Evolutionary conservation across 805 yeast species (phyloP), one percentile per base, ranked within the genome.

Genomic region (Lipomyces orientalis): DNA sequence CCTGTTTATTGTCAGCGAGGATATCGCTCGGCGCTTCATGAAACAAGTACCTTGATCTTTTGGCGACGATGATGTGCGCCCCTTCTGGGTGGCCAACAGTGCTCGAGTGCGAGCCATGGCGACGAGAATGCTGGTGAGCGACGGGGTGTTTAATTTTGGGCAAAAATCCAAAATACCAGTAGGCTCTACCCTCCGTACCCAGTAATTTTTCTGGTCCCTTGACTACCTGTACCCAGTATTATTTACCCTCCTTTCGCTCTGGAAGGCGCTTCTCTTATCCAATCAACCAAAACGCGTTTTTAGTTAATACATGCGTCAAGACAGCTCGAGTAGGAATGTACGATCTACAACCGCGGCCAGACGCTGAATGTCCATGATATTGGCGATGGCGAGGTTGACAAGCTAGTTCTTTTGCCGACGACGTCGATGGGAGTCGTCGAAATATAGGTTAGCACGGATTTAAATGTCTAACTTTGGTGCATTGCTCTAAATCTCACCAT

Each of bases 371-470:
- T 34, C 6, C 55, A 65, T 2, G 71, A 64, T 22, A 54, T n/a
- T 8, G 73, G 54, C 31, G 63, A 51, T 12, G 66, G 49, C 10
- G 68, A 60, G 33, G 73, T 67, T 31, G 73, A 64, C 1, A 73
- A 56, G 63, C 68, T 66, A 25, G 68, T 56, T 67, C 75, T 34
- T 61, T 66, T 77, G 9, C 95, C 94, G 2, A 88, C 86, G 70
- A 86, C 97, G 0, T 89, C 95, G 0, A 87, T 94, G 12, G 3
- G 87, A 89, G 65, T 87, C 97, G 0, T 85, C 91, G 3, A 25
- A 25, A 25, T 25, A 3, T 25, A 25, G 29, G 29, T 25, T 25
- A 25, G 29, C 3, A 25, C 29, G 29, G 29, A 25, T 25, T 25
- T 25, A 25, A 25, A 25, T 25, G 29, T 25, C 29, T 25, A 25